Percentiles rank a stretch among this genome's conserved stretches.
Evolutionary conservation across 2,329 filamentous ascomycete species (phyloP).

Genomic region (Leptographium flavum): DNA sequence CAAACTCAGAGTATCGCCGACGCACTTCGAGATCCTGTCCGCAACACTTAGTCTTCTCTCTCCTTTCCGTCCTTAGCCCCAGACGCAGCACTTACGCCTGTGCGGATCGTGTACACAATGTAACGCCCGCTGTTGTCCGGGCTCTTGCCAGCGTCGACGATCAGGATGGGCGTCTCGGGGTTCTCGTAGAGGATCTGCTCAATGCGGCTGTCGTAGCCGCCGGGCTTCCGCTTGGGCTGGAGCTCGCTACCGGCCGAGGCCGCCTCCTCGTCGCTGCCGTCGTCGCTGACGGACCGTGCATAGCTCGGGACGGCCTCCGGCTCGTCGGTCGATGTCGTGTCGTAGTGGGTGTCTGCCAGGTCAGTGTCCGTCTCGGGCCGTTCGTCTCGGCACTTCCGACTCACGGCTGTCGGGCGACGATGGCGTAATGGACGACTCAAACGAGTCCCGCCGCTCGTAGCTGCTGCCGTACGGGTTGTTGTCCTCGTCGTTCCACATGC

Average conservation of each 20-base stretch:
- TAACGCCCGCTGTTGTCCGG: constrained; percentile 80
- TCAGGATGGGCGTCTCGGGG: constrained; percentile 75
- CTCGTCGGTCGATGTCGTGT: constrained; percentile 54
- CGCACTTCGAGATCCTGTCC: constrained; percentile 82
- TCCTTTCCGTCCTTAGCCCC: not conserved
- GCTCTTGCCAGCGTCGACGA: constrained; percentile 93
- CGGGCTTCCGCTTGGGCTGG: constrained; percentile 54
- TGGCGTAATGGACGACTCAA: constrained; percentile 51
- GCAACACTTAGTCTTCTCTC: not conserved
- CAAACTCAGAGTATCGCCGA: constrained; percentile 91
- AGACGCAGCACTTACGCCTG: constrained; percentile 50
- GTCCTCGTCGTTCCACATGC: constrained; percentile 98
- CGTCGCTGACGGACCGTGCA: constrained; percentile 16
- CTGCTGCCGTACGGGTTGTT: constrained; percentile 92
- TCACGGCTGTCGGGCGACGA: constrained; percentile 43
- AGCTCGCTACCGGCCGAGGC: constrained; percentile 24
- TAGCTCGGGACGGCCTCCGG: constrained; percentile 27
- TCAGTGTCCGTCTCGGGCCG: not conserved
- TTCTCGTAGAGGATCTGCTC: constrained; percentile 97
- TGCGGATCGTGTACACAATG: constrained; percentile 94
- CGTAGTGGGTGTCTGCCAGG: constrained; percentile 36
- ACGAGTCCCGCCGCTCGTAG: constrained; percentile 76
- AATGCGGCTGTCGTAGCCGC: constrained; percentile 85
- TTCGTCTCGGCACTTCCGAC: constrained; percentile 17
- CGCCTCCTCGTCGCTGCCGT: constrained; percentile 33